Conservation (phyloP, 2,329 filamentous ascomycete genomes). For the Teratosphaeria zuluensis region DNA sequence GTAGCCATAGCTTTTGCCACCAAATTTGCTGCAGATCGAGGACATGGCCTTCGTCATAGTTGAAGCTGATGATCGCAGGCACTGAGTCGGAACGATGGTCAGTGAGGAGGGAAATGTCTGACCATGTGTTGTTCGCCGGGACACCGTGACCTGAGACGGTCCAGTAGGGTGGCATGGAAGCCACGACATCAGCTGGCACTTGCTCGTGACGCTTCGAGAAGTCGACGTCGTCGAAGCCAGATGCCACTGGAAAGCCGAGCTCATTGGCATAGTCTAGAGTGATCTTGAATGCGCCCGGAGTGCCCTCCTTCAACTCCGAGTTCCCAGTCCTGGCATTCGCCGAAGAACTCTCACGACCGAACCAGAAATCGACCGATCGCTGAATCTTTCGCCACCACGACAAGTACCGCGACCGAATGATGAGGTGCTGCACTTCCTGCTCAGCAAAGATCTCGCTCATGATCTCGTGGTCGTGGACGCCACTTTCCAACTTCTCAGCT, state of each 20-base stretch:
- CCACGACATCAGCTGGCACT: neutral
- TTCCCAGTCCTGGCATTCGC: neutral
- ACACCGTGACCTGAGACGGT: neutral
- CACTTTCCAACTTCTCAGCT: slow-evolving; percentile 15
- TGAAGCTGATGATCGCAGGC: neutral
- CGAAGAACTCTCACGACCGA: neutral
- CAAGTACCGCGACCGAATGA: slow-evolving; percentile 15
- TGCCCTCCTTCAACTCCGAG: slow-evolving; percentile 9
- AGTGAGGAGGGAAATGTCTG: neutral
- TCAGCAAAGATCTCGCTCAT: slow-evolving; percentile 20
- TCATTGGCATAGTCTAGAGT: slow-evolving; percentile 13
- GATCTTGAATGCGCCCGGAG: slow-evolving; percentile 12
- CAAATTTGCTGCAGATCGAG: neutral
- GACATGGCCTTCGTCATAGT: neutral
- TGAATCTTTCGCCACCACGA: neutral
- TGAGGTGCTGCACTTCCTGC: slow-evolving; percentile 22
- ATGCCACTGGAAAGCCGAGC: slow-evolving; percentile 2
- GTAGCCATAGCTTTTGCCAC: neutral
- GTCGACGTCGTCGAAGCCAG: neutral
- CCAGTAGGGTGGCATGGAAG: neutral
- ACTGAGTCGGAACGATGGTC: neutral
- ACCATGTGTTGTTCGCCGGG: neutral
- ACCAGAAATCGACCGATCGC: neutral
- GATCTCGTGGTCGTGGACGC: slow-evolving; percentile 16
- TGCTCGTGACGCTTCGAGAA: neutral